phyloP scores from a whole-genome alignment of 306 rosid genomes.

The Comarum palustre region DNA sequence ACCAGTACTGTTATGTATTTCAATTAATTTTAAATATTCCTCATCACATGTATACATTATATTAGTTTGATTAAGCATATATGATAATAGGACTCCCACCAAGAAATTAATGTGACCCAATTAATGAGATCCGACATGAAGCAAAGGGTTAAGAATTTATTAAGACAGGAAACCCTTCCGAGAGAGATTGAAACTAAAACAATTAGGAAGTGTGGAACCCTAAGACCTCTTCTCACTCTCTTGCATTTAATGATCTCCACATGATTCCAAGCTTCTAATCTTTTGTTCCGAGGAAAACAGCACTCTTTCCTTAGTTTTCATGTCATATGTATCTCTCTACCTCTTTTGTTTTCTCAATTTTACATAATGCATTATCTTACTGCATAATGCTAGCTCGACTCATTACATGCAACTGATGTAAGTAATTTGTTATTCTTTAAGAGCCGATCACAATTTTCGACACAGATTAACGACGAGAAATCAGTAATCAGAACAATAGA shows the following conservation, averaged over 20 bases:
- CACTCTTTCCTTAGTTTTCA: conserved; percentile 38
- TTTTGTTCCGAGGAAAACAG: conserved; percentile 49
- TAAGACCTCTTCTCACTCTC: conserved; percentile 40
- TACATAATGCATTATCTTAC: conserved; percentile 18
- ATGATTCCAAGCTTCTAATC: conserved; percentile 59
- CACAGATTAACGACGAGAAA: background rate
- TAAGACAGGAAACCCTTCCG: conserved; percentile 35
- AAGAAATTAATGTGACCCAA: conserved; percentile 39
- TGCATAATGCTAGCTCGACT: background rate
- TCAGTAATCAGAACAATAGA: background rate
- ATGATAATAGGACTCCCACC: conserved; percentile 15
- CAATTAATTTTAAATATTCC: background rate
- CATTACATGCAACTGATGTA: background rate
- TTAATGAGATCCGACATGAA: conserved; percentile 53
- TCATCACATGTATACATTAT: conserved; percentile 11
- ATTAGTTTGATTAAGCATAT: conserved; percentile 11
- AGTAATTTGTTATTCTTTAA: background rate
- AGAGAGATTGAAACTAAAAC: conserved; percentile 41
- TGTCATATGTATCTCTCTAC: conserved; percentile 23
- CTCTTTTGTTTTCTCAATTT: conserved; percentile 1
- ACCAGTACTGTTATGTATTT: background rate
- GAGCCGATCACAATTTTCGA: background rate
- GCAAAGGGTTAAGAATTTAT: conserved; percentile 41
- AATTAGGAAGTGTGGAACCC: conserved; percentile 44
- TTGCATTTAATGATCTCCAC: conserved; percentile 65